These are phyloP conservation scores for Mucor saturninus DNA, from an alignment of 371 early-diverging fungal genomes.

Conservation along the genomic window DNA sequence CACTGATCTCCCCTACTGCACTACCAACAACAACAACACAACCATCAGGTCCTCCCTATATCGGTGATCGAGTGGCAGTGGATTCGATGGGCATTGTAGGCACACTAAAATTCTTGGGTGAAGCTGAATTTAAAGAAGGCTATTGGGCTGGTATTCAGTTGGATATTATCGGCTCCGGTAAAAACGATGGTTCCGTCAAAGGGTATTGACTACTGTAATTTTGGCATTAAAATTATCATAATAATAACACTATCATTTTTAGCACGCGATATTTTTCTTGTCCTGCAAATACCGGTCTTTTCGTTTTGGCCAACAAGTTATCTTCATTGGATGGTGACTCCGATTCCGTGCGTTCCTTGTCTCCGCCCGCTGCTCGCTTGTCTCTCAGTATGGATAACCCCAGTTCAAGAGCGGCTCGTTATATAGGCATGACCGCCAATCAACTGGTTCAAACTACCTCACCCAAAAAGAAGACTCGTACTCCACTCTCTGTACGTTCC, in stretches of 20 bases:
- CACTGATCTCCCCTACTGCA: conserved; percentile 10
- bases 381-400: conserved; percentile 43
- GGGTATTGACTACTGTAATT: conserved; percentile 63
- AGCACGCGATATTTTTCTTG: conserved; percentile 37
- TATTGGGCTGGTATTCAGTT: conserved; percentile 82
- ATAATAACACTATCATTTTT: conserved; percentile 5
- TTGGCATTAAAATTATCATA: not conserved
- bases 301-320: conserved; percentile 32
- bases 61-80: conserved; percentile 73
- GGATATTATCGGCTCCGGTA: conserved; percentile 70
- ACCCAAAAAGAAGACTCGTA: conserved; percentile 24
- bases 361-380: conserved; percentile 39
- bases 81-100: conserved; percentile 73
- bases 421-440: conserved; percentile 63
- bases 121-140: conserved; percentile 72
- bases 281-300: conserved; percentile 37
- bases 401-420: conserved; percentile 66
- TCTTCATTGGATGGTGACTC: conserved; percentile 34
- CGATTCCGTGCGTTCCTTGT: conserved; percentile 37
- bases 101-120: conserved; percentile 77
- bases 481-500: conserved; percentile 13
- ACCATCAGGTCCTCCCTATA: conserved; percentile 15
- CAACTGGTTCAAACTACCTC: conserved; percentile 54
- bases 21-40: too few species aligned
- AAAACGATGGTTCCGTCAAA: conserved; percentile 74